Conservation (phyloP, 2,329 filamentous ascomycete genomes). For the Beauveria varroae region DNA sequence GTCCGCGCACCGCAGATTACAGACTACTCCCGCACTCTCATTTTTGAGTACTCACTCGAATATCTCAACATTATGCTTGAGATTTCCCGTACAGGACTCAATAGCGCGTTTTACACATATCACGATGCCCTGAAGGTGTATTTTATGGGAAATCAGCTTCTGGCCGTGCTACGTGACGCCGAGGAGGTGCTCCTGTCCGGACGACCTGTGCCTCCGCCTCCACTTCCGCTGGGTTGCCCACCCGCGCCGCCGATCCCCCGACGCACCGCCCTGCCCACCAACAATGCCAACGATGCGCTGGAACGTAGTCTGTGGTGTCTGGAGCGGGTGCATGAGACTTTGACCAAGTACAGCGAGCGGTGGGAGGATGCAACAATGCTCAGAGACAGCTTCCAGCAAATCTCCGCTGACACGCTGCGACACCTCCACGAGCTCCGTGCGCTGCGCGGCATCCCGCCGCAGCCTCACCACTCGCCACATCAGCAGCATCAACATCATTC, state of each 20-base stretch:
- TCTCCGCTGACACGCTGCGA: conserved; percentile 37
- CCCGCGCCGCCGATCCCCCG: conserved; percentile 47
- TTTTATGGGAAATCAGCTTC: conserved; percentile 60
- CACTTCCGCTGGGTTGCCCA: conserved; percentile 39
- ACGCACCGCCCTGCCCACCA: conserved; percentile 27
- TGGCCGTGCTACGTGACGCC: conserved; percentile 51
- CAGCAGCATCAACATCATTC: conserved; percentile 21
- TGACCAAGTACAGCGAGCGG: conserved; percentile 49
- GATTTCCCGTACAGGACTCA: conserved; percentile 51
- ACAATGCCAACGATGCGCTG: conserved; percentile 40
- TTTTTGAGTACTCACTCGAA: conserved; percentile 80
- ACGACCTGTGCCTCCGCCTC: conserved; percentile 30
- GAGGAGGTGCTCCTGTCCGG: conserved; percentile 50
- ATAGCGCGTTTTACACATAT: conserved; percentile 69
- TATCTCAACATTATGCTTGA: conserved; percentile 70
- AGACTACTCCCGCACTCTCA: conserved; percentile 68
- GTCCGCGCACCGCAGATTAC: conserved; percentile 64
- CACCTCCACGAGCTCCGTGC: conserved; percentile 32
- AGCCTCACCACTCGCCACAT: conserved; percentile 22
- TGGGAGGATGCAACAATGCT: conserved; percentile 52
- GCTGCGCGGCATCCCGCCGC: conserved; percentile 23
- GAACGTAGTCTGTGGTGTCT: conserved; percentile 49
- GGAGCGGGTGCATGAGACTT: conserved; percentile 43
- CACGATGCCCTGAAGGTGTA: conserved; percentile 81
- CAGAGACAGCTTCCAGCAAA: conserved; percentile 44